Evolutionary conservation across 208 protist genomes (phyloP).

Genomic region (Phytomonas serpens): DNA sequence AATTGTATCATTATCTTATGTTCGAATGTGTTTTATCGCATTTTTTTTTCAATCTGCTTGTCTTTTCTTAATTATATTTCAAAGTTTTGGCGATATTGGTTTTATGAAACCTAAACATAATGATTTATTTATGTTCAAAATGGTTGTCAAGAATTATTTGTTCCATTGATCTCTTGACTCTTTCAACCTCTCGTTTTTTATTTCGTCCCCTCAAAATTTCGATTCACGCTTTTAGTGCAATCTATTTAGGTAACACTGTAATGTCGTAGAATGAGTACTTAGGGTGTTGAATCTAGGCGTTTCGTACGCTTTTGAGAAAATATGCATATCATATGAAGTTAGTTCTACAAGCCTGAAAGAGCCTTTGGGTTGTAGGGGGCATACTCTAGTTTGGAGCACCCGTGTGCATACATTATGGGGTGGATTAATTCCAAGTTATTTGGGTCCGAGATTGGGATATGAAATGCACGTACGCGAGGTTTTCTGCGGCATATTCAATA

Average conservation of each 20-base stretch:
- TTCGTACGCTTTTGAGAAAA: background rate
- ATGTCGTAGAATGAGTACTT: background rate
- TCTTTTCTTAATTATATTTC: conserved; percentile 11
- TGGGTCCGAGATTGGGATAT: background rate
- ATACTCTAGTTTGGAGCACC: background rate
- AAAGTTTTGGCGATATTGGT: background rate
- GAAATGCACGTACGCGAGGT: background rate
- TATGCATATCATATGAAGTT: background rate
- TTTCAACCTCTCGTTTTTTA: conserved; percentile 3
- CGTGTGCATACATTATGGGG: background rate
- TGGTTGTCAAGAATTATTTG: background rate
- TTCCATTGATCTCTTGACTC: conserved; percentile 11
- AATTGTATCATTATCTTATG: conserved; percentile 10
- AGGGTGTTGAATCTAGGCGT: background rate
- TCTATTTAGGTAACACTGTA: background rate
- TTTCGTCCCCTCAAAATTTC: background rate
- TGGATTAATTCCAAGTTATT: background rate
- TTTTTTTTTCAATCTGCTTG: conserved; percentile 16
- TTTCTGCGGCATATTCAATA: background rate
- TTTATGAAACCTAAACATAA: background rate
- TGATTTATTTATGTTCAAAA: background rate
- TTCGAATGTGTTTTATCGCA: conserved; percentile 8
- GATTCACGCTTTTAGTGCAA: background rate
- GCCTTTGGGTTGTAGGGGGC: background rate
- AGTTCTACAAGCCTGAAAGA: background rate